Conservation (phyloP, 257 asterid species). For the Solanum gracilifrons region DNA sequence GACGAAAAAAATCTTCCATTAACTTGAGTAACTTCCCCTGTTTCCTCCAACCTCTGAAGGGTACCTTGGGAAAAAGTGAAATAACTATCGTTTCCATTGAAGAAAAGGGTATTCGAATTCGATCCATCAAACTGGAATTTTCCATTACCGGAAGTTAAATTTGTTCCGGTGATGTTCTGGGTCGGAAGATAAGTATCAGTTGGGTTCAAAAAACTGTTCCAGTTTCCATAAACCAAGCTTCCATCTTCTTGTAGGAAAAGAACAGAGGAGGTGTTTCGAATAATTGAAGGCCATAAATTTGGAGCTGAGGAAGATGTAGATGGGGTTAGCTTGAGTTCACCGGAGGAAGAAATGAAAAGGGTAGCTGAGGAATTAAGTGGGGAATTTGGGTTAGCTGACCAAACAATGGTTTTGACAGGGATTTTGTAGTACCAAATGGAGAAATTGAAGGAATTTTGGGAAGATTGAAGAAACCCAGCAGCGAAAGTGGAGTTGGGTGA, state of each 20-base stretch:
- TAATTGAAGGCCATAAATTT: constrained; percentile 43
- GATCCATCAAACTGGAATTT: constrained; percentile 37
- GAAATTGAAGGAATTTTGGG: constrained; percentile 39
- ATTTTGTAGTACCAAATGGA: constrained; percentile 48
- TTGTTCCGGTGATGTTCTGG: constrained; percentile 36
- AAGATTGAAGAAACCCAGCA: constrained; percentile 19
- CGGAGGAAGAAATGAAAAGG: constrained; percentile 31
- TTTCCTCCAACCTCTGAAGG: constrained; percentile 24
- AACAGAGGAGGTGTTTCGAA: constrained; percentile 12
- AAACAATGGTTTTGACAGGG: constrained; percentile 26
- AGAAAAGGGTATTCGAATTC: constrained; percentile 28
- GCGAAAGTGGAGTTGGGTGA: constrained; percentile 46
- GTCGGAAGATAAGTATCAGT: constrained; percentile 53
- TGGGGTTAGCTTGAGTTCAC: constrained; percentile 38
- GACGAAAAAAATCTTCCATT: constrained; percentile 17
- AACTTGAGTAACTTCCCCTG: constrained; percentile 31
- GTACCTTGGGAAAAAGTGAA: constrained; percentile 20
- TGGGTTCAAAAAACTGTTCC: constrained; percentile 50
- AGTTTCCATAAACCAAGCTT: constrained; percentile 41
- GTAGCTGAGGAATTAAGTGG: constrained; percentile 44
- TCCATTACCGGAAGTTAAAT: constrained; percentile 28
- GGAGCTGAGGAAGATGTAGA: constrained; percentile 11
- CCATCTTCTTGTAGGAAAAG: constrained; percentile 36
- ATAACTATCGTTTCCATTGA: constrained; percentile 22
- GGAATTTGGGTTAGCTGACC: constrained; percentile 37